Evolutionary conservation across 148 eudicot species (phyloP).

Genomic region (Rheum nobile): DNA sequence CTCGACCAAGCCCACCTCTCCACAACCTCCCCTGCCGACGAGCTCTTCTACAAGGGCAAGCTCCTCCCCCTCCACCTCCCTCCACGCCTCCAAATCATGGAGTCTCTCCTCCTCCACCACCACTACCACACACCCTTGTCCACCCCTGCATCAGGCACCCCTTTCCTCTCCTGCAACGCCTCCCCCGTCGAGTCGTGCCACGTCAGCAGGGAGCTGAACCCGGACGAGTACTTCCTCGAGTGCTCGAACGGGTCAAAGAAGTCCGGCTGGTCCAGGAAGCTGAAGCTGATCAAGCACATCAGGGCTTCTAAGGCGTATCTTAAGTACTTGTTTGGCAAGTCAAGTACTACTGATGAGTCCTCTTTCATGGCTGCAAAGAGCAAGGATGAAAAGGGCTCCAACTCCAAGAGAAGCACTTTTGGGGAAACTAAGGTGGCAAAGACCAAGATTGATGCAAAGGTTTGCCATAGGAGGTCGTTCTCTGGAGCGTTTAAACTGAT

Average conservation of each 20-base stretch:
- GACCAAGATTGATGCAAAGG: background rate
- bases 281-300: constrained; percentile 32
- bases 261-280: constrained; percentile 46
- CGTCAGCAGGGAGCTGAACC: constrained; percentile 43
- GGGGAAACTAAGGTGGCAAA: constrained; percentile 2
- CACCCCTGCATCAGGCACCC: constrained; percentile 37
- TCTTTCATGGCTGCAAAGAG: no score
- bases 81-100: constrained; percentile 57
- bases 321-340: constrained; percentile 41
- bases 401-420: constrained; percentile 11
- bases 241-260: constrained; percentile 24
- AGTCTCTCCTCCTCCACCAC: constrained; percentile 40
- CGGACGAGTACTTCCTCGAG: constrained; percentile 37
- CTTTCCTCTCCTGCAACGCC: constrained; percentile 57
- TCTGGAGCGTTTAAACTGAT: constrained; percentile 50
- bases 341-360: no score
- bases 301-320: constrained; percentile 36
- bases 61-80: constrained; percentile 80
- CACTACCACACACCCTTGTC: constrained; percentile 43
- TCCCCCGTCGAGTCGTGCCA: constrained; percentile 56
- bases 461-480: constrained; percentile 53
- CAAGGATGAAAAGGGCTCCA: constrained; percentile 11
- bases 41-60: constrained; percentile 74
- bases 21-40: constrained; percentile 64
- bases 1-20: constrained; percentile 23